Evolutionary conservation across 768 basidiomycete genomes (phyloP).

Genomic region (Tulasnella calospora): DNA sequence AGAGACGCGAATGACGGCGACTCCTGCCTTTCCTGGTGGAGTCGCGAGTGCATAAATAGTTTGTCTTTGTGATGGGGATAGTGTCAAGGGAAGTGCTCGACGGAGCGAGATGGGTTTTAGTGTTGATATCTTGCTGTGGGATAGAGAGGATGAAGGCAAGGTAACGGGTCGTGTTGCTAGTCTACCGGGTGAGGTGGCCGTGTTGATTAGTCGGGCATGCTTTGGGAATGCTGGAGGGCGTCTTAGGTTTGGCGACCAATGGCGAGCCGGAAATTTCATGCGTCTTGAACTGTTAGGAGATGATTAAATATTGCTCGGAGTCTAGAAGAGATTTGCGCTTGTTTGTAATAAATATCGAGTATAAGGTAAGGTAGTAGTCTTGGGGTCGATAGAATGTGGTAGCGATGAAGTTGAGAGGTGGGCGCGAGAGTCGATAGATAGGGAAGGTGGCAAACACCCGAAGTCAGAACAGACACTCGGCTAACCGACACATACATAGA

Average conservation of each 20-base stretch:
- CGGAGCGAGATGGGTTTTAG: not conserved
- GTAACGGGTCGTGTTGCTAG: not conserved
- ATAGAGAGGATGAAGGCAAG: not conserved
- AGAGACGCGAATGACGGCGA: conserved; percentile 77
- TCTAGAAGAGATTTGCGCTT: not conserved
- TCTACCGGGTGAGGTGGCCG: not conserved
- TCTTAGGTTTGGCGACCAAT: not conserved
- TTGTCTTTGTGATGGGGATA: conserved; percentile 31
- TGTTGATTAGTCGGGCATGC: not conserved
- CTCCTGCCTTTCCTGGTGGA: conserved; percentile 77
- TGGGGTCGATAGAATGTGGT: not conserved
- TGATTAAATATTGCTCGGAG: not conserved
- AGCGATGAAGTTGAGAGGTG: not conserved
- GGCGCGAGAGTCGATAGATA: not conserved
- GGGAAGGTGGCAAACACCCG: not conserved
- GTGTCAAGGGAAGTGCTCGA: not conserved
- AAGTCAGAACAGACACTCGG: not conserved
- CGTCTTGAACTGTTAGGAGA: not conserved
- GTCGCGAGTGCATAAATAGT: conserved; percentile 89
- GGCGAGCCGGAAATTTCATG: conserved; percentile 1
- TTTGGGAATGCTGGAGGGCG: not conserved
- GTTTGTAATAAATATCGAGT: not conserved
- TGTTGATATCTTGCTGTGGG: not conserved
- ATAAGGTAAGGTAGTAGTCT: not conserved
- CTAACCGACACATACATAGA: not conserved